Evolutionary conservation across 1,284 basidiomycete species (phyloP), one percentile per base, ranked within the genome.

Genomic region (Testicularia cyperi): DNA sequence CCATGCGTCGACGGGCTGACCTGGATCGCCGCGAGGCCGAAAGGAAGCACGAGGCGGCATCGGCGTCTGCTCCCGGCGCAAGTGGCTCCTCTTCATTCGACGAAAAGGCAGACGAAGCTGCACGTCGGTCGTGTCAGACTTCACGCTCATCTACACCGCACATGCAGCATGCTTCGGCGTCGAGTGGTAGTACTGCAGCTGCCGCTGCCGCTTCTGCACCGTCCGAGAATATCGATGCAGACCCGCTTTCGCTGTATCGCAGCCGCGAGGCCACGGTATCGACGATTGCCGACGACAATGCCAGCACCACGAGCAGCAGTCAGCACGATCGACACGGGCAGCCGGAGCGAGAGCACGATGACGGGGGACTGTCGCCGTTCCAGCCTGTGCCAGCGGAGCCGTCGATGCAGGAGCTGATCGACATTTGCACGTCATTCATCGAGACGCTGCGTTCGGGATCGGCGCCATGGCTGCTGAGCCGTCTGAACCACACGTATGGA

Each of bases 381-480:
- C 37, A 35, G 16, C 60, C 54, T 2, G 68, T 43, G 21, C 71
- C 55, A 20, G 48, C 66, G 44, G 82, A 62, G 25, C 65, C 46
- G 24, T 68, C 85, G n/a, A 88, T 85, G 37, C 80, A 82, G 22
- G 83, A 86, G 60, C 82, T 95, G 33, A 85, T 92, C 79, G 80
- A 79, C 4, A 83, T 83, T 21, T 96, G 92, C 77, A 84, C 83
- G 31, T 78, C 80, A 8, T 97, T 96, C 74, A 82, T 96, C 46
- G 82, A 84, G 28, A 86, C 88, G 49, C 81, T 95, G 8, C 82
- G 86, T 54, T 84, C 83, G 3, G 89, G 89, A 15, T 87, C 86
- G 0, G 88, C 90, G 1, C 92, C 91, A 25, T 94, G 92, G 88
- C 85, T 95, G 26, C 83, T 90, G 4, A 88, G 92, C 70, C 84